phyloP scores from a whole-genome alignment of 2,329 filamentous ascomycete genomes.

The Exophiala calicioides region DNA sequence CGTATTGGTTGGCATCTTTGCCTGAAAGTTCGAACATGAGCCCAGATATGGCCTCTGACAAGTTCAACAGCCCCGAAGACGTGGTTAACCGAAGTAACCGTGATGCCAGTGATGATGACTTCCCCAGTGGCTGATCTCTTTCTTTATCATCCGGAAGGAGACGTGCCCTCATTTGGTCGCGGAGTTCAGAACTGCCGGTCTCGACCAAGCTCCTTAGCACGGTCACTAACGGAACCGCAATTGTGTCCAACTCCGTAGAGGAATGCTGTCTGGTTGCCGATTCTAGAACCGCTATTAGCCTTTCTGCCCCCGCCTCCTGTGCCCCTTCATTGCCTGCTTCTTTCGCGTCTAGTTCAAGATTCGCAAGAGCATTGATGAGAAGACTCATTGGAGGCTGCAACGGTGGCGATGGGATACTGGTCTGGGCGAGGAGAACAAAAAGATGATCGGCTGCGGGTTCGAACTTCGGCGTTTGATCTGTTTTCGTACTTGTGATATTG shows the following conservation, averaged over 20 bases:
- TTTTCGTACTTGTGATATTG: constrained; percentile 78
- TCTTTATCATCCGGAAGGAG: constrained; percentile 79
- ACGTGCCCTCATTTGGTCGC: constrained; percentile 62
- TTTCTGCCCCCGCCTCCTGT: constrained; percentile 60
- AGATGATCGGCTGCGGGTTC: constrained; percentile 68
- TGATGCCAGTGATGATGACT: constrained; percentile 71
- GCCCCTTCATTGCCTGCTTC: constrained; percentile 58
- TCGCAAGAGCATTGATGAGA: constrained; percentile 78
- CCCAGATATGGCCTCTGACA: constrained; percentile 73
- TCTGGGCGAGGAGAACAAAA: constrained; percentile 66
- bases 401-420: constrained; percentile 63
- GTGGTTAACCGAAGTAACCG: constrained; percentile 76
- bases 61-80: constrained; percentile 67
- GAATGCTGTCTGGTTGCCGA: constrained; percentile 63
- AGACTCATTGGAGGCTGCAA: constrained; percentile 71
- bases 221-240: constrained; percentile 71
- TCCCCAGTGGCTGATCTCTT: constrained; percentile 73
- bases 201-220: constrained; percentile 72
- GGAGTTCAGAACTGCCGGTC: constrained; percentile 63
- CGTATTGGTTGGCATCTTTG: constrained; percentile 75
- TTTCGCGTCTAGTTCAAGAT: constrained; percentile 64
- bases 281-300: constrained; percentile 70
- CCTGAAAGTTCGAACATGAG: constrained; percentile 86
- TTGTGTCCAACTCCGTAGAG: constrained; percentile 70
- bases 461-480: constrained; percentile 63